phyloP scores from a whole-genome alignment of 345 rosid genomes.

The Nasturtium officinale region DNA sequence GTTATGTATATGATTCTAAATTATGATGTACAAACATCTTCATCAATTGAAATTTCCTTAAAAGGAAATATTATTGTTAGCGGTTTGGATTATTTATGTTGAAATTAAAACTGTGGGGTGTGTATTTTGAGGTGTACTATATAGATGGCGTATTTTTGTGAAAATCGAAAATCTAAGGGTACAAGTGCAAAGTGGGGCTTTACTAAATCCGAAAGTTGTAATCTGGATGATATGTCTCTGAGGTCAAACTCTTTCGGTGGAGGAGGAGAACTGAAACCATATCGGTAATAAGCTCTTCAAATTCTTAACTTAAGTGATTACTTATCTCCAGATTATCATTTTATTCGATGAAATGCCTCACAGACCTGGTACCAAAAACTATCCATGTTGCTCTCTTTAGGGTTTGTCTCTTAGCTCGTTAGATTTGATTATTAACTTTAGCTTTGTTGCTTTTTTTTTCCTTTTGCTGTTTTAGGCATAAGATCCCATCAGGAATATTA shows the following conservation, averaged over 20 bases:
- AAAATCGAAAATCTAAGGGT: conserved; percentile 9
- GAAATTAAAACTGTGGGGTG: background rate
- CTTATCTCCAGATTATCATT: background rate
- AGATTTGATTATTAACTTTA: background rate
- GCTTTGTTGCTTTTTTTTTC: background rate
- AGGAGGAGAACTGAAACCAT: conserved; percentile 28
- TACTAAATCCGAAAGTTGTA: background rate
- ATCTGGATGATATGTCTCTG: conserved; percentile 1
- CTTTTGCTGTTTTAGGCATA: conserved; percentile 9
- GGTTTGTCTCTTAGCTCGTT: conserved; percentile 9
- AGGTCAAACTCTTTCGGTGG: conserved; percentile 21
- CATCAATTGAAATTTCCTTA: background rate
- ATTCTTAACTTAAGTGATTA: conserved; percentile 14
- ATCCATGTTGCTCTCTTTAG: background rate
- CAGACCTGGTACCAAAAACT: background rate
- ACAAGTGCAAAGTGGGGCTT: conserved; percentile 17
- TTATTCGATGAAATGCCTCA: conserved; percentile 42
- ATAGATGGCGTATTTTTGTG: background rate
- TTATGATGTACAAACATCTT: background rate
- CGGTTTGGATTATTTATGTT: background rate
- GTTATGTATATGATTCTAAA: background rate
- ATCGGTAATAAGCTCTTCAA: conserved; percentile 6
- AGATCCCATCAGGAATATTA: background rate
- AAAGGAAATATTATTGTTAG: background rate
- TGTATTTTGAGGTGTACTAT: background rate